Conservation (phyloP, 163 green algal species). For the Chlamydomonas reinhardtii region DNA sequence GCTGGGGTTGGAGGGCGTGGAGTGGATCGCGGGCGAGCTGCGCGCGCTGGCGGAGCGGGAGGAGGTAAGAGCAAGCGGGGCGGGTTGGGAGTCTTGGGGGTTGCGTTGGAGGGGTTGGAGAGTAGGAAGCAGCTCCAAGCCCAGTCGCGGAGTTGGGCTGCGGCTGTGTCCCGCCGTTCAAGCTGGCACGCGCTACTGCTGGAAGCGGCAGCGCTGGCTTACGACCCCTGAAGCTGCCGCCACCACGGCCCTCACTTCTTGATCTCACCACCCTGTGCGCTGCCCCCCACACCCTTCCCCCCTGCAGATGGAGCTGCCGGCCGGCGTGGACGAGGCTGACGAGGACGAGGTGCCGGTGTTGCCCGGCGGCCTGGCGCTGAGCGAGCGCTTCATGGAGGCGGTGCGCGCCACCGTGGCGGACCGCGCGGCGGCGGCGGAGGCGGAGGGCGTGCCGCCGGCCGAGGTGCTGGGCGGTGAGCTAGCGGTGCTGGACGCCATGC, state of each 20-base stretch:
- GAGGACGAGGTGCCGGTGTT: neutral
- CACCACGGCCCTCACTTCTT: no score
- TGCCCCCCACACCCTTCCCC: no score
- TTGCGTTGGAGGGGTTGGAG: neutral
- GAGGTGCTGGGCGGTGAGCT: conserved; percentile 1
- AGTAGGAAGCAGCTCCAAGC: no score
- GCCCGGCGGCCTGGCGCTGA: conserved; percentile 1
- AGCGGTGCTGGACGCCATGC: conserved; percentile 6
- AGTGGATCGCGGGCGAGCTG: conserved; percentile 13
- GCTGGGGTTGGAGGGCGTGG: conserved; percentile 3
- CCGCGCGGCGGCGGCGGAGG: neutral
- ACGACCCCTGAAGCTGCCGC: no score
- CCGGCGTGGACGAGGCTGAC: neutral
- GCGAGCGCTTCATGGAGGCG: conserved; percentile 14
- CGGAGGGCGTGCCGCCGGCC: neutral
- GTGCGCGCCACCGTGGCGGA: conserved; percentile 8
- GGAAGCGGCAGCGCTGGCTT: no score
- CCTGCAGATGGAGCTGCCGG: neutral
- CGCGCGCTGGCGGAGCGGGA: neutral
- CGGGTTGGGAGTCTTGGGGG: neutral
- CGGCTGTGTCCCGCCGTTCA: no score
- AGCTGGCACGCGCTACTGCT: no score
- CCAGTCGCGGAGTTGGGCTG: no score
- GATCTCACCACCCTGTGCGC: no score
- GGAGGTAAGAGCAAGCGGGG: neutral